A percentile compares a stretch with the other conserved stretches of the same genome.
phyloP scores from a whole-genome alignment of 2,329 filamentous ascomycete species.

The Camptophora hylomeconis region DNA sequence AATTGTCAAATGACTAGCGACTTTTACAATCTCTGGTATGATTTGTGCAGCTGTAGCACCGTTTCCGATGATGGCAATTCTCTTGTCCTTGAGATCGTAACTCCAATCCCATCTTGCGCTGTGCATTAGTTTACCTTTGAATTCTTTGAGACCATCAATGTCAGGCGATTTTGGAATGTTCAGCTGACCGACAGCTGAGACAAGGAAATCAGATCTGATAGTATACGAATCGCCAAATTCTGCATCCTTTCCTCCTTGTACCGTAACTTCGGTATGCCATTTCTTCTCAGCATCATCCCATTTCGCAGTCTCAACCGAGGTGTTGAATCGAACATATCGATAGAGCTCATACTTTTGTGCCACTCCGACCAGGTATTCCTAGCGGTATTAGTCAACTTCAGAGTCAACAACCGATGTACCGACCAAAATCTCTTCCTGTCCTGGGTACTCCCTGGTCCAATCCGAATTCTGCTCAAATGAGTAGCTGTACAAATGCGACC shows the following conservation, averaged over 20 bases:
- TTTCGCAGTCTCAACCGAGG: conserved; percentile 37
- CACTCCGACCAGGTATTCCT: conserved; percentile 36
- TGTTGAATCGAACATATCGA: conserved; percentile 47
- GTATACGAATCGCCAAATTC: conserved; percentile 40
- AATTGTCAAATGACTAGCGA: conserved; percentile 36
- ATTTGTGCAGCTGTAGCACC: conserved; percentile 49
- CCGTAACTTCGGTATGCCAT: conserved; percentile 28
- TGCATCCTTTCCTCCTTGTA: conserved; percentile 40
- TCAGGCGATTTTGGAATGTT: conserved; percentile 36
- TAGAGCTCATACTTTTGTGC: conserved; percentile 29
- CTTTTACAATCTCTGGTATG: conserved; percentile 42
- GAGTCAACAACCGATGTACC: conserved; percentile 3
- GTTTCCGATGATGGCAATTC: conserved; percentile 47
- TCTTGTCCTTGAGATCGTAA: conserved; percentile 41
- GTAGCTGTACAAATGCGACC: conserved; percentile 44
- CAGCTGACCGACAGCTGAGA: conserved; percentile 46
- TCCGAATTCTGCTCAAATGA: conserved; percentile 48
- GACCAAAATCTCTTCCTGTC: conserved; percentile 46
- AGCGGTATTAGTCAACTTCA: background rate
- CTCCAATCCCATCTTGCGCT: conserved; percentile 33
- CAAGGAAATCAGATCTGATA: conserved; percentile 42
- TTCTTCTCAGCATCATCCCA: conserved; percentile 42
- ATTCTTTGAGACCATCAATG: conserved; percentile 18
- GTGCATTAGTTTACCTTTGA: conserved; percentile 21
- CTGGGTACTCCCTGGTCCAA: conserved; percentile 46